phyloP scores from a whole-genome alignment of 75 land plant species.

The Sequoia sempervirens region DNA sequence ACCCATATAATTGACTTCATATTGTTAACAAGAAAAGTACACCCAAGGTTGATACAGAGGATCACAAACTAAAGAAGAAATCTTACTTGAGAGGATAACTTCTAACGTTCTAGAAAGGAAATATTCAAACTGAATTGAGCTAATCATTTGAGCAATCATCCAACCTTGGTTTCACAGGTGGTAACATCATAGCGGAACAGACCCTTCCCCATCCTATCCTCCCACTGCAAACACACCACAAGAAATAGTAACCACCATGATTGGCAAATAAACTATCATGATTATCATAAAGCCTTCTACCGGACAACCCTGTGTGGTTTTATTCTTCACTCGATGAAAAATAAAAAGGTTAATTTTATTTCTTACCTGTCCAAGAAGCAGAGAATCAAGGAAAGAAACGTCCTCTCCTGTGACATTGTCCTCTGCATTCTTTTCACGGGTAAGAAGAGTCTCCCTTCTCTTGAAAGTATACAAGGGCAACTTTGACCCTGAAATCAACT shows the following conservation, averaged over 20 bases:
- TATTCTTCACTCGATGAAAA: neutral
- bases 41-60: neutral
- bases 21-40: neutral
- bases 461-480: constrained; percentile 62
- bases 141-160: constrained; percentile 1
- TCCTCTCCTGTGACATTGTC: constrained; percentile 8
- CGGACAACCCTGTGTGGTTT: neutral
- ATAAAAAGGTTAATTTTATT: neutral
- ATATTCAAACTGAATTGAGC: neutral
- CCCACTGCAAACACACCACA: constrained; percentile 63
- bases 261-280: neutral
- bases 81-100: neutral
- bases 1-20: neutral
- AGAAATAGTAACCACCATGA: neutral
- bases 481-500: constrained; percentile 51
- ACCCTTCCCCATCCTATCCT: constrained; percentile 70
- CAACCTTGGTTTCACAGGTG: constrained; percentile 90
- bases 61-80: neutral
- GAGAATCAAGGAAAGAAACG: constrained; percentile 40
- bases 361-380: constrained; percentile 69
- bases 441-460: constrained; percentile 10
- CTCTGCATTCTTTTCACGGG: neutral
- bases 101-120: neutral
- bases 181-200: constrained; percentile 97
- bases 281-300: neutral